Evolutionary conservation across 805 yeast genomes (phyloP).

Genomic region (Alloascoidea africana): DNA sequence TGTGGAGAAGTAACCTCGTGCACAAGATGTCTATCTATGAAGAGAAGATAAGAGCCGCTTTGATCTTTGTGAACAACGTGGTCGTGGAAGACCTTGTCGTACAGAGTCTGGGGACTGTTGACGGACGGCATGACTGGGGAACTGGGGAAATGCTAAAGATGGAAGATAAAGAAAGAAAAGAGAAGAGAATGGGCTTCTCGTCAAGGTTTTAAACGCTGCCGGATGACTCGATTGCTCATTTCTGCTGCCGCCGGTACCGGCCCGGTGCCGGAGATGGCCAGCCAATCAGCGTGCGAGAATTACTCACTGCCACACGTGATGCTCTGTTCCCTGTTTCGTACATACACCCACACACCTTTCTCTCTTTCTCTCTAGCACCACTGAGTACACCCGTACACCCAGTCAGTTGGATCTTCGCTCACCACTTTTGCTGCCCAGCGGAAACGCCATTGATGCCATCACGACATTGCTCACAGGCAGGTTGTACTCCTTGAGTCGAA

Average conservation of each 20-base stretch:
- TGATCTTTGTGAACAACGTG: constrained; percentile 87
- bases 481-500: too few species aligned
- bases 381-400: too few species aligned
- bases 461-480: too few species aligned
- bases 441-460: too few species aligned
- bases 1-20: constrained; percentile 99
- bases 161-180: too few species aligned
- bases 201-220: too few species aligned
- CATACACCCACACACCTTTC: constrained; percentile 1
- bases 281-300: background rate
- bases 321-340: background rate
- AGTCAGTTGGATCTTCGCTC: too few species aligned
- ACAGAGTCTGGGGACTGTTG: constrained; percentile 51
- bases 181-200: too few species aligned
- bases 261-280: background rate
- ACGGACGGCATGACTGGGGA: constrained; percentile 18
- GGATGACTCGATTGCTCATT: too few species aligned
- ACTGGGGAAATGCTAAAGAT: too few species aligned
- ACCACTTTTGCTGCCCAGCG: too few species aligned
- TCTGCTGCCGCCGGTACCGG: constrained; percentile 2
- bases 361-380: background rate
- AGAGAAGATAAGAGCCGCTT: constrained; percentile 72
- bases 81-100: constrained; percentile 93
- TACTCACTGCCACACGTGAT: background rate
- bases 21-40: constrained; percentile 92